phyloP scores from a whole-genome alignment of 2,329 filamentous ascomycete species.

The Fusarium poae region DNA sequence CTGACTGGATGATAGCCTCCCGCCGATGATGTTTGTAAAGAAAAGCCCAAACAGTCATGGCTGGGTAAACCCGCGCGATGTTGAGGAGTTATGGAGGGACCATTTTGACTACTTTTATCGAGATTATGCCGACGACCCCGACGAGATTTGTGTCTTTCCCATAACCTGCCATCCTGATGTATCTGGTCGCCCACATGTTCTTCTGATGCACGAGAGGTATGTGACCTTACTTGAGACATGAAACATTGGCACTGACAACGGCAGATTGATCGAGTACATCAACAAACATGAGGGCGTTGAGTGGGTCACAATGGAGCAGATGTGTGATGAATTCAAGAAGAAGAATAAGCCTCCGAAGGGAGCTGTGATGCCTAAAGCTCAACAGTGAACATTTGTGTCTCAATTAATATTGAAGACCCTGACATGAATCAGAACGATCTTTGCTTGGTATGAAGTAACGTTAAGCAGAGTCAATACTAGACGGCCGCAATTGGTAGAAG shows the following conservation, averaged over 20 bases:
- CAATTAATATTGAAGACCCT: too few relatives aligned
- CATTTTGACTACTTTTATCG: slow-evolving; percentile 81
- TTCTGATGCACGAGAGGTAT: slow-evolving; percentile 75
- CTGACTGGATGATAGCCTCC: slow-evolving; percentile 52
- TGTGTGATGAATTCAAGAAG: slow-evolving; percentile 79
- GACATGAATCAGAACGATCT: too few relatives aligned
- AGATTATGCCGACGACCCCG: slow-evolving; percentile 59
- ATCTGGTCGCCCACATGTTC: slow-evolving; percentile 76
- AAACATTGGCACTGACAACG: rapidly evolving
- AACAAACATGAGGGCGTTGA: slow-evolving; percentile 72
- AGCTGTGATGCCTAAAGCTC: slow-evolving; percentile 56
- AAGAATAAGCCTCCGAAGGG: slow-evolving; percentile 70
- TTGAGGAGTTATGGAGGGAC: slow-evolving; percentile 75
- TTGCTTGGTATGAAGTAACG: too few relatives aligned
- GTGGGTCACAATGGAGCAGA: slow-evolving; percentile 78
- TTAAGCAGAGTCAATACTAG: too few relatives aligned
- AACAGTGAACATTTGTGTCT: not conserved
- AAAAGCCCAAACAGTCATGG: slow-evolving; percentile 74
- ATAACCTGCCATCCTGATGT: slow-evolving; percentile 84
- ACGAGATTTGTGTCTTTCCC: slow-evolving; percentile 82
- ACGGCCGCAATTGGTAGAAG: too few relatives aligned
- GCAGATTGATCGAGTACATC: slow-evolving; percentile 72
- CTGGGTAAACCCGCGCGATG: slow-evolving; percentile 67
- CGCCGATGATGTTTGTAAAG: slow-evolving; percentile 81
- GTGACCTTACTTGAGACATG: rapidly evolving